Base-by-base conservation (phyloP, 164 flowering plant species). In the Chimonanthus praecox region DNA sequence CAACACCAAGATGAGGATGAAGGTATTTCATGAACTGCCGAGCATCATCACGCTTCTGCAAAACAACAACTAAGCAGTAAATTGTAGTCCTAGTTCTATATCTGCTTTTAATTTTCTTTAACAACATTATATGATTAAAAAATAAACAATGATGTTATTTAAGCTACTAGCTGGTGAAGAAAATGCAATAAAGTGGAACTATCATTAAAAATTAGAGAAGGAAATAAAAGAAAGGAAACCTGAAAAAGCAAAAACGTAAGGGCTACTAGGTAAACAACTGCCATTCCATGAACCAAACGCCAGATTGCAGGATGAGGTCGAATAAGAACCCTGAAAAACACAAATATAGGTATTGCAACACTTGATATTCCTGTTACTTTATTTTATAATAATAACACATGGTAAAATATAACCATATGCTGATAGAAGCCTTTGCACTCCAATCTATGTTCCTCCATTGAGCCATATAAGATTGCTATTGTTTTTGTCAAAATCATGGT, bases 221-320 rank as follows among this genome's bases (percentile, higher is more conserved):
- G 69, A 47, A 43, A 49, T 9, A 58, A 44, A 47, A 71, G 7
- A 49, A 75, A 75, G 82, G 82, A 45, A 70, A 92, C 99, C 99
- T 96, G 99, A 74, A 96, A 96, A 75, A 96, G 97, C 80, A 96
- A 84, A 90, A 96, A 96, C 63, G 99, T 96, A 65, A 96, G 89
- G 46, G 92, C 84, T 62, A 96, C 97, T 71, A 96, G 99, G 78
- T 96, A 96, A 54, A 94, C 68, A 75, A 96, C 96, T 75, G 99
- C 97, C 92, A 92, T 82, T 74, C 99, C 99, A 88, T 96, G 99
- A 77, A 94, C 97, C 73, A 96, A 77, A 62, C 99, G 97, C 99
- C 99, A 96, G 67, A 96, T 77, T 70, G 99, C 97, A 75, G 99
- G 99, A 82, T 96, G 99, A 70, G 99, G 99, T 76, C 99, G 82